Base-by-base conservation (phyloP, 2,329 filamentous ascomycete species). In the Colletotrichum sp. region DNA sequence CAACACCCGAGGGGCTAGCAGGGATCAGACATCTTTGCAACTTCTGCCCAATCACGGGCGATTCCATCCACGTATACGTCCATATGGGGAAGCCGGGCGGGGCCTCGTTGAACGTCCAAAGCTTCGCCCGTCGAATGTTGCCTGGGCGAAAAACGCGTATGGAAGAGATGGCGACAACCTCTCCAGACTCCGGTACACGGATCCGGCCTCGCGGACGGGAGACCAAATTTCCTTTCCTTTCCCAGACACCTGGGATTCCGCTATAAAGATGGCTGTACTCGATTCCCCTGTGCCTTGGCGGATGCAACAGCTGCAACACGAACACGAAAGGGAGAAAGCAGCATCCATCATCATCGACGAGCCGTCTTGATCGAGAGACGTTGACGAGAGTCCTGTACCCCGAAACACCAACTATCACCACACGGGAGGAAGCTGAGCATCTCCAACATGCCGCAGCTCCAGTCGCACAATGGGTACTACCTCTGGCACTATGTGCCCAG, bases 401-500 rank as follows among this genome's bases (percentile, higher is more conserved):
- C 16, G 28, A 30, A 69, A 30, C n/a, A 30, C n/a, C 36, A 44
- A 44, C 4, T 18, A 30, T 28, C 1, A 18, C 12, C 9, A n/a
- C 26, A 30, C 52, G 52, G 69, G 15, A 26, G 16, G n/a, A 36
- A 12, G 9, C 18, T 8, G 30, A 32, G 10, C 8, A 8, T 28
- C 8, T 18, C 24, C 65, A 70, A 21, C 18, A 85, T 85, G 83
- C 78, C 82, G 8, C 69, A 81, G 60, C 77, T 85, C 24, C 77
- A 83, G 59, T 80, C 84, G 8, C 81, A 82, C 72, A 77, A 77
- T 8, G 80, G 78, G 21, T 84, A 83, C 68, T 86, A 84, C 75
- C 81, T 86, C 12, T 85, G 83, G 83, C 75, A 80, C 60, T 85
- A 85, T 63, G 64, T 80, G 8, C 88, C 89, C 0, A 88, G 86